Evolutionary conservation across 2,329 filamentous ascomycete species (phyloP), one percentile per base, ranked within the genome.

Genomic region (Aureobasidium sp.): DNA sequence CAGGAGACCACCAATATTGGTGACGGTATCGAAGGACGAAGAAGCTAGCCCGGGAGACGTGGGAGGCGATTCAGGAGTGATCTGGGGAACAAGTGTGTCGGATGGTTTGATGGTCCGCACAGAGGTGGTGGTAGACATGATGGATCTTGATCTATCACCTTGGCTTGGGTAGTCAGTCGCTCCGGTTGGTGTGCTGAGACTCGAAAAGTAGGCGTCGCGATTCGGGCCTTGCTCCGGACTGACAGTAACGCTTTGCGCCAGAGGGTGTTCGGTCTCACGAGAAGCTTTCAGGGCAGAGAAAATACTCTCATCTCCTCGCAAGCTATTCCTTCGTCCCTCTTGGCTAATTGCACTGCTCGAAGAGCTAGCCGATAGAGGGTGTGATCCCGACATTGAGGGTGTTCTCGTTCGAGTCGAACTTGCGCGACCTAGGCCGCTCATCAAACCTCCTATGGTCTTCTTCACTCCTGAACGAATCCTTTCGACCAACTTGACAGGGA

Each of bases 401-500:
- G 62, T 56, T 35, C 64, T 48, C 12, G 48, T 60, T 44, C 57
- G 60, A n/a, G 62, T 63, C 19, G 64, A 65, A 29, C 60, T 48
- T 31, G 59, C 63, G 5, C 64, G 54, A 29, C 64, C 64, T 11
- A 65, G 35, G 9, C 63, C 77, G 19, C 59, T 61, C 78, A 54
- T 85, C 77, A 57, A 80, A 78, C 63, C 67, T 62, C 61, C 66
- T 56, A 84, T 78, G 22, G 84, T 79, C 62, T 78, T 79, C 66
- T 86, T 82, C 63, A 95, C 82, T 42, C 85, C 89, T 14, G 89
- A 95, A 50, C 86, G 85, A 54, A 94, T 89, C 37, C 91, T 87
- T 70, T 96, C 90, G 22, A 97, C 81, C 65, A 97, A 85, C 8
- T 88, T 92, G 56, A 97, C 85, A 39, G 92, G 92, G 17, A 96